Evolutionary conservation across 2,329 filamentous ascomycete species (phyloP).

Genomic region (Aspergillus fructus): DNA sequence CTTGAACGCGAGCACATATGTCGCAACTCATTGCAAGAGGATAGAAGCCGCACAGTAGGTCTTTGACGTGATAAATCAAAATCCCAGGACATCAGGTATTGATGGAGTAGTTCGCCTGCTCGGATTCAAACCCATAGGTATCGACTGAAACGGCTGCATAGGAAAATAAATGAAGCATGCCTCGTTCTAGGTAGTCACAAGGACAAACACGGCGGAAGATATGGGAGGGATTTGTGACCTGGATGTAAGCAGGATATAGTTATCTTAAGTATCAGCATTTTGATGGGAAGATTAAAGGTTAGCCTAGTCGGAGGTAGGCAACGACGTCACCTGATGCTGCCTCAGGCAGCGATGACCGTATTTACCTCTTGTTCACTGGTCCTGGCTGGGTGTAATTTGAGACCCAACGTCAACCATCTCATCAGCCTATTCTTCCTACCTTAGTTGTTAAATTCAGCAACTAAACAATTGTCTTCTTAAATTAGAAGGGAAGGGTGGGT

Average conservation of each 20-base stretch:
- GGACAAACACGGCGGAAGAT: not conserved
- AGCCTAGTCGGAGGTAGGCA: not conserved
- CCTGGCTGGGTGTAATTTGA: not conserved
- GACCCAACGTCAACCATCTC: not conserved
- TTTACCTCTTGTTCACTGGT: no score
- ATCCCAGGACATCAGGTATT: constrained; percentile 23
- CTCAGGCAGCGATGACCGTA: not conserved
- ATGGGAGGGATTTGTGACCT: not conserved
- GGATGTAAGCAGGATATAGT: not conserved
- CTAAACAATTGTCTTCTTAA: not conserved
- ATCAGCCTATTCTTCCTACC: not conserved
- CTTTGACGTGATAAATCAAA: constrained; percentile 13
- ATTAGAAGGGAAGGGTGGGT: not conserved
- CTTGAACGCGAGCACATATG: constrained; percentile 59
- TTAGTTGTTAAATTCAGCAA: not conserved
- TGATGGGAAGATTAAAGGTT: no score
- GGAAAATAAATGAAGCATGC: constrained; percentile 5
- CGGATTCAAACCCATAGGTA: constrained; percentile 6
- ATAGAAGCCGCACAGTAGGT: constrained; percentile 6
- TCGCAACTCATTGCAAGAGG: constrained; percentile 63
- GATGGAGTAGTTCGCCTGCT: constrained; percentile 8
- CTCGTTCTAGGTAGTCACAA: not conserved
- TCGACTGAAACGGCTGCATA: constrained; percentile 1
- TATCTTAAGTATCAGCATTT: no score
- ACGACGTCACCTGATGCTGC: constrained; percentile 4